Conservation (phyloP, 2,329 filamentous ascomycete genomes). For the Achaetomium macrosporum region DNA sequence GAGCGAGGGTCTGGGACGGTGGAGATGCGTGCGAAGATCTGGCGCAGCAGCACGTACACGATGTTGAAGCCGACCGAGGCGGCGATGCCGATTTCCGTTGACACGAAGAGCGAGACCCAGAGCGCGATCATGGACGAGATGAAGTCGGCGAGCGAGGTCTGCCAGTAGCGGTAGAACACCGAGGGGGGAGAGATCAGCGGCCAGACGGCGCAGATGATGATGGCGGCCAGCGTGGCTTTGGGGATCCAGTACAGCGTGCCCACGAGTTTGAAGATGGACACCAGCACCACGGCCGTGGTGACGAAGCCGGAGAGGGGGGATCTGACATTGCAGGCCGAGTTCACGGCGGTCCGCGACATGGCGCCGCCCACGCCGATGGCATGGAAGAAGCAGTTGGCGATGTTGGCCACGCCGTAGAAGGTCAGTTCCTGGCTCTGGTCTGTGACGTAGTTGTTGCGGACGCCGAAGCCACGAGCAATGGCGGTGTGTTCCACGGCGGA, state of each 20-base stretch:
- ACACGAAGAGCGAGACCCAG: constrained; percentile 58
- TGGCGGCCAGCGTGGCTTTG: constrained; percentile 57
- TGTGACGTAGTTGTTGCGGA: constrained; percentile 56
- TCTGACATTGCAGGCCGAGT: constrained; percentile 57
- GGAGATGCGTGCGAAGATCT: constrained; percentile 46
- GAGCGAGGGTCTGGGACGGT: constrained; percentile 27
- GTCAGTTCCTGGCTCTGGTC: constrained; percentile 61
- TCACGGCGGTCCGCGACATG: constrained; percentile 63
- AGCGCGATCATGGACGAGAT: constrained; percentile 57
- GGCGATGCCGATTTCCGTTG: constrained; percentile 55
- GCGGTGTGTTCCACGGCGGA: constrained; percentile 58
- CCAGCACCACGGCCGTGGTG: constrained; percentile 54
- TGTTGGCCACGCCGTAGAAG: constrained; percentile 56
- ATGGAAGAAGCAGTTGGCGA: constrained; percentile 60
- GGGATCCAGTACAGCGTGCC: constrained; percentile 63
- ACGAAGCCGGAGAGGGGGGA: constrained; percentile 56
- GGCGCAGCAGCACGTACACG: constrained; percentile 52
- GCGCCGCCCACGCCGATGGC: constrained; percentile 59
- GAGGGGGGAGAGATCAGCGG: constrained; percentile 54
- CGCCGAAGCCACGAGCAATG: constrained; percentile 57
- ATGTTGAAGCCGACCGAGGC: constrained; percentile 58
- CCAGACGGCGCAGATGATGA: constrained; percentile 61
- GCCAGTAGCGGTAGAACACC: constrained; percentile 59
- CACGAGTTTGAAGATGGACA: constrained; percentile 56
- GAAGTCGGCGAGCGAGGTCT: constrained; percentile 59